phyloP scores from a whole-genome alignment of 768 basidiomycete genomes.

The Melanogaster broomeanus region DNA sequence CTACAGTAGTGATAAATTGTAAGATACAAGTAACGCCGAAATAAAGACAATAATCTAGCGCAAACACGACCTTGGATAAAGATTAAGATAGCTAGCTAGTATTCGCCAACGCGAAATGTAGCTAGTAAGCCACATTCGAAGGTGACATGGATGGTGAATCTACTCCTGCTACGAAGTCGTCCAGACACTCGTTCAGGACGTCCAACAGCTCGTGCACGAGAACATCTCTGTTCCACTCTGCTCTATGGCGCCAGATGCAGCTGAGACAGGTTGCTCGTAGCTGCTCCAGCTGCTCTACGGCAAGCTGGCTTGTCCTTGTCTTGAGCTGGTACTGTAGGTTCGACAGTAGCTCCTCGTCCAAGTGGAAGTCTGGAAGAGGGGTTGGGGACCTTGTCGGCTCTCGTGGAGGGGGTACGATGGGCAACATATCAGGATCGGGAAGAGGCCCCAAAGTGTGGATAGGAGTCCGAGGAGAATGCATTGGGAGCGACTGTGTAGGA shows the following conservation, averaged over 20 bases:
- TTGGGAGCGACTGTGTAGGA: slow-evolving; percentile 1
- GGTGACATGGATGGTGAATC: slow-evolving; percentile 5
- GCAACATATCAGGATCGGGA: slow-evolving; percentile 18
- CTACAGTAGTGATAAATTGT: slow-evolving; percentile 4
- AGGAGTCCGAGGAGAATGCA: slow-evolving; percentile 9
- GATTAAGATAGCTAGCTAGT: too few relatives aligned
- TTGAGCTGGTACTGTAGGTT: slow-evolving; percentile 52
- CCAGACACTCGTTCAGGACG: slow-evolving; percentile 63
- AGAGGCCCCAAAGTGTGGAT: not conserved
- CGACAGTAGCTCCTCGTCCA: slow-evolving; percentile 52
- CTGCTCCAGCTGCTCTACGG: slow-evolving; percentile 91
- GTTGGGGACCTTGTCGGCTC: slow-evolving; percentile 64
- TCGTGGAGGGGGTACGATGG: slow-evolving; percentile 21
- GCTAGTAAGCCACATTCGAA: slow-evolving; percentile 3
- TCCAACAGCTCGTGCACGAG: slow-evolving; percentile 61
- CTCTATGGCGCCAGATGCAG: slow-evolving; percentile 78
- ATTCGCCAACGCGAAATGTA: too few relatives aligned
- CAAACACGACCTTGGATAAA: too few relatives aligned
- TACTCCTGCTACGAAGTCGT: slow-evolving; percentile 49
- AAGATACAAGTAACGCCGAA: slow-evolving; percentile 20
- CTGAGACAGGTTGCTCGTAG: slow-evolving; percentile 82
- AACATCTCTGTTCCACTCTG: slow-evolving; percentile 79
- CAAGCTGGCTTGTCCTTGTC: slow-evolving; percentile 58
- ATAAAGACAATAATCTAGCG: slow-evolving; percentile 18
- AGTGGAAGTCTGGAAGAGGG: slow-evolving; percentile 75